Evolutionary conservation across 257 asterid genomes (phyloP), one percentile per base, ranked within the genome.

Genomic region (Fraxinus excelsior): DNA sequence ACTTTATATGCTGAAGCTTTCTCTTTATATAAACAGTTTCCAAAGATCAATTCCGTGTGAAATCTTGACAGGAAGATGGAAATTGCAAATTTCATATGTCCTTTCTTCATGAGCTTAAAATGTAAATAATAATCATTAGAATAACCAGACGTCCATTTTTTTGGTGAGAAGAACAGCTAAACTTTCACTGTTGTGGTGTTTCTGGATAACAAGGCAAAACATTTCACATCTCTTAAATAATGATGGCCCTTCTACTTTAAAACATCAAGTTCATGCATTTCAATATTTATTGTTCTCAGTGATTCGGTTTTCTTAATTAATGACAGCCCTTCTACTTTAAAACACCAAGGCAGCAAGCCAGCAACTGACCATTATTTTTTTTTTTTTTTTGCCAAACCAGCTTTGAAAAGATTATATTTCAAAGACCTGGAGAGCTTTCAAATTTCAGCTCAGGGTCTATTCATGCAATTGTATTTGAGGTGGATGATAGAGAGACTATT

Each of bases 381-480:
- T 64, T 29, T 40, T 64, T n/a, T n/a, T n/a, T n/a, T n/a, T n/a
- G n/a, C 60, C 37, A 56, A 65, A 72, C 75, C 93, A 96, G 98
- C 60, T 92, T 94, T 74, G 98, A 93, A 77, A 89, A 87, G 88
- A 91, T 94, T 65, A 71, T 76, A 76, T 96, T 96, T 80, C 85
- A 88, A 81, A 90, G 99, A 85, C 90, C 97, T 5, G 28, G 75
- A 80, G 98, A 92, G 76, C 19, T 83, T 70, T 92, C 99, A 60
- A 91, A 92, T 80, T 85, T 91, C 84, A 96, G 87, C 80, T 82
- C 97, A 23, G 87, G 83, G 31, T 86, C 91, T 37, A 82, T 94
- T 70, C 94, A 92, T 66, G 94, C 95, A 58, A 76, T 94, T 56
- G 76, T 94, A 37, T 94, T 94, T 76, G 97, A 94, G 93, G 98